phyloP scores from a whole-genome alignment of 257 asterid genomes.

The Petunia secreta region DNA sequence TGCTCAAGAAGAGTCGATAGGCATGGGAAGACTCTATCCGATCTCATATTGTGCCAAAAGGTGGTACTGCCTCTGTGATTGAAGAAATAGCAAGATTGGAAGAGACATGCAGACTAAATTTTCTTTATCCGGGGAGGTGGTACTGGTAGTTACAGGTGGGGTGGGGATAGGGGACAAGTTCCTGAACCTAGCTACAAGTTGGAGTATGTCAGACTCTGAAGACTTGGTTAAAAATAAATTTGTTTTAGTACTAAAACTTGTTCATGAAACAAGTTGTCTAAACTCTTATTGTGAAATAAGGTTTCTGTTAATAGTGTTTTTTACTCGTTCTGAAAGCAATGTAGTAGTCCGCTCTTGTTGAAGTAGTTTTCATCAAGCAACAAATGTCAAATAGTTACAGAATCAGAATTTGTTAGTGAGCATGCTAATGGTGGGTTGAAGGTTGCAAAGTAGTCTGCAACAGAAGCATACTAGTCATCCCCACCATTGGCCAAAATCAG shows the following conservation, averaged over 20 bases:
- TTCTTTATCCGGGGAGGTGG: slow-evolving; percentile 7
- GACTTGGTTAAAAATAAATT: background rate
- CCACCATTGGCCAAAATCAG: background rate
- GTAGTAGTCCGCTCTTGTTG: background rate
- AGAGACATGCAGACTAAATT: background rate
- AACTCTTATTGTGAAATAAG: slow-evolving; percentile 4
- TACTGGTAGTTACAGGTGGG: background rate
- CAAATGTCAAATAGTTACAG: background rate
- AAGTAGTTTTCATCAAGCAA: background rate
- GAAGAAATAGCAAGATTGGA: background rate
- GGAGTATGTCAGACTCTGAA: background rate
- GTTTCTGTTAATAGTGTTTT: slow-evolving; percentile 2
- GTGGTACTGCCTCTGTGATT: slow-evolving; percentile 70
- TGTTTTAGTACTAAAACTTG: background rate
- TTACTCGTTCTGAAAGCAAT: background rate
- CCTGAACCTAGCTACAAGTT: background rate
- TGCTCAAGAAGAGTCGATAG: slow-evolving; percentile 94
- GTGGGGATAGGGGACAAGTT: background rate
- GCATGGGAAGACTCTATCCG: slow-evolving; percentile 90
- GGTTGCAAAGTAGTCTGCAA: background rate
- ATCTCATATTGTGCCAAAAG: slow-evolving; percentile 67
- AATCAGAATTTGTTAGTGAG: background rate
- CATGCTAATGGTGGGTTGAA: background rate
- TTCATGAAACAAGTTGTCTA: background rate
- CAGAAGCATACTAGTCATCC: background rate